phyloP scores from a whole-genome alignment of 306 rosid species.

The Fragaria vesca region DNA sequence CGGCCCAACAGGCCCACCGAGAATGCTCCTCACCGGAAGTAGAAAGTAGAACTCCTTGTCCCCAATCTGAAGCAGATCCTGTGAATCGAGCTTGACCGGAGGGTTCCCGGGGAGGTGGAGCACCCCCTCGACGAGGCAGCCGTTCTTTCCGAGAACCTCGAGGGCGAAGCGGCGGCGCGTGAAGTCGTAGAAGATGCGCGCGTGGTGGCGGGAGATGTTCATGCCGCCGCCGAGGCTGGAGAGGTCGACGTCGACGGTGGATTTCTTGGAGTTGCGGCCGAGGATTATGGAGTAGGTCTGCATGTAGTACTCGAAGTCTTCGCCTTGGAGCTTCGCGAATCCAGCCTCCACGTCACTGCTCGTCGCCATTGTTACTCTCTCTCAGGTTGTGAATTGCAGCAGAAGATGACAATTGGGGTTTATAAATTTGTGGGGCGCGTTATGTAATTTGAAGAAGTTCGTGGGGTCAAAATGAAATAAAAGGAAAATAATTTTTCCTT shows the following conservation, averaged over 20 bases:
- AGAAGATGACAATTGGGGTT: conserved; percentile 4
- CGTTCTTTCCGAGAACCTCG: conserved; percentile 91
- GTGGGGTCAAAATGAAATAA: not conserved
- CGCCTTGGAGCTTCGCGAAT: conserved; percentile 96
- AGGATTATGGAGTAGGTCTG: conserved; percentile 96
- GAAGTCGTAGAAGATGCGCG: conserved; percentile 95
- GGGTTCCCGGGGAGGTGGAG: conserved; percentile 93
- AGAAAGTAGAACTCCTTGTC: conserved; percentile 93
- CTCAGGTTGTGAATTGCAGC: not conserved
- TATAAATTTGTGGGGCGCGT: not conserved
- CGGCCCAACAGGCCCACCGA: conserved; percentile 52
- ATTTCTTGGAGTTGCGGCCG: conserved; percentile 95
- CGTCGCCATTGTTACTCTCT: conserved; percentile 30
- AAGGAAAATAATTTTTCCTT: not conserved
- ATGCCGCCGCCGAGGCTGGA: conserved; percentile 99
- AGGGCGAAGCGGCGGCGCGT: conserved; percentile 96
- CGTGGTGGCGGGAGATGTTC: conserved; percentile 99
- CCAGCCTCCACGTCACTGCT: conserved; percentile 94
- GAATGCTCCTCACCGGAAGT: conserved; percentile 73
- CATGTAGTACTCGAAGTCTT: conserved; percentile 98
- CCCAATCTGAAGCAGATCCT: conserved; percentile 94
- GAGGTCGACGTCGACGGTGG: conserved; percentile 93
- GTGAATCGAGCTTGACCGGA: conserved; percentile 93
- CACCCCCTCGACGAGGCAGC: conserved; percentile 94
- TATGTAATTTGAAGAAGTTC: not conserved